A percentile compares a stretch with the other conserved stretches of the same genome.
Evolutionary conservation across 371 early-diverging fungal genomes (phyloP).

Genomic region (Circinella umbellata): DNA sequence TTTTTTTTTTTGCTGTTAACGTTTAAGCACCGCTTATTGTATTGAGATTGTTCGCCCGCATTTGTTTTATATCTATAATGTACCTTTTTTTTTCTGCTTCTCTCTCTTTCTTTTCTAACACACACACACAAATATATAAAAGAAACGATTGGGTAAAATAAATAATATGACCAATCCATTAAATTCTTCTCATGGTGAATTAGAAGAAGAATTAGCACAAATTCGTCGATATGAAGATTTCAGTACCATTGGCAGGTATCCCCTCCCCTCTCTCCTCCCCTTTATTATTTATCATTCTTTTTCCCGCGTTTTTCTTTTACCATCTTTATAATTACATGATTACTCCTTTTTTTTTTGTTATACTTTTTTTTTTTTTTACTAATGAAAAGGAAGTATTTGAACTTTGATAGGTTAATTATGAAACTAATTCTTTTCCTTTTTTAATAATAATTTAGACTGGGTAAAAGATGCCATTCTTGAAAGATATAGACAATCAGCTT

Average conservation of each 20-base stretch:
- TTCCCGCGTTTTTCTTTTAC: too few species aligned
- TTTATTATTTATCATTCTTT: neutral
- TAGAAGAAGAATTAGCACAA: slow-evolving; percentile 61
- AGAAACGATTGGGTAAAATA: neutral
- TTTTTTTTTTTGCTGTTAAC: too few species aligned
- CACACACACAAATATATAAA: neutral
- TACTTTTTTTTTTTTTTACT: too few species aligned
- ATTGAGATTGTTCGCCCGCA: too few species aligned
- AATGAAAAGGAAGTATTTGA: too few species aligned
- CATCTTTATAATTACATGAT: too few species aligned
- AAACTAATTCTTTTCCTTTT: neutral
- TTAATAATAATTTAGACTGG: slow-evolving; percentile 87
- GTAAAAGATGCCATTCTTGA: slow-evolving; percentile 86
- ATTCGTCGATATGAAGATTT: slow-evolving; percentile 86
- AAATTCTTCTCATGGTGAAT: slow-evolving; percentile 7
- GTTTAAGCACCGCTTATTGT: too few species aligned
- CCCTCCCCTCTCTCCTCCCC: neutral
- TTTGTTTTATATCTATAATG: too few species aligned
- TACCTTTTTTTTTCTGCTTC: too few species aligned
- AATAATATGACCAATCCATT: slow-evolving; percentile 4
- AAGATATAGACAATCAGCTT: slow-evolving; percentile 66
- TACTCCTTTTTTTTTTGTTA: too few species aligned
- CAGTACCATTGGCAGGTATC: slow-evolving; percentile 71
- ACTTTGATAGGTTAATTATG: too few species aligned
- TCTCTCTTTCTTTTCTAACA: too few species aligned